Conservation (phyloP, 2,329 filamentous ascomycete species). For the Xylariaceae sp. region DNA sequence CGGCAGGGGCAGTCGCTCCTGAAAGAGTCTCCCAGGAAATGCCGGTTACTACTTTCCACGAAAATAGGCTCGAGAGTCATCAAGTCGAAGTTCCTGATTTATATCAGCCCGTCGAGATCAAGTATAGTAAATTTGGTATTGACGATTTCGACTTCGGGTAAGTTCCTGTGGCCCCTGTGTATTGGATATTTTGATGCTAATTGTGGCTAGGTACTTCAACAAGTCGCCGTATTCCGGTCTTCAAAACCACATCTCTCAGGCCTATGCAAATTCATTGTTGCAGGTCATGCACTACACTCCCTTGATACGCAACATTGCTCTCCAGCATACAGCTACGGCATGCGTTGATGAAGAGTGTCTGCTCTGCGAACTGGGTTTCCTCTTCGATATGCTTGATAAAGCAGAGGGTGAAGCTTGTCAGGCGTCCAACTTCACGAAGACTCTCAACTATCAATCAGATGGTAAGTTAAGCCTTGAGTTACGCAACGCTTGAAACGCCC, state of each 20-base stretch:
- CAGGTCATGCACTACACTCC: conserved; percentile 91
- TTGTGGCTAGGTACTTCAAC: conserved; percentile 72
- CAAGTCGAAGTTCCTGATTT: conserved; percentile 79
- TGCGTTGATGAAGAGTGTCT: conserved; percentile 81
- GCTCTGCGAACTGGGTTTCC: conserved; percentile 87
- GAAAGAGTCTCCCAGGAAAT: conserved; percentile 51
- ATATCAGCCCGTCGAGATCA: conserved; percentile 94
- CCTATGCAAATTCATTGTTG: conserved; percentile 87
- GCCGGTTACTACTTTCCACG: conserved; percentile 58
- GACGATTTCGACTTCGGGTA: conserved; percentile 97
- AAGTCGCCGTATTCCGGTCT: conserved; percentile 85
- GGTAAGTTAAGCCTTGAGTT: conserved; percentile 42
- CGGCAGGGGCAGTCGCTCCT: conserved; percentile 36
- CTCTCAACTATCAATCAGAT: conserved; percentile 77
- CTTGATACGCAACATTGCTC: conserved; percentile 75
- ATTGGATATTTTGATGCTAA: not conserved
- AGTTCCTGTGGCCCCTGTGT: conserved; percentile 28
- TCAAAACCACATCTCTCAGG: conserved; percentile 95
- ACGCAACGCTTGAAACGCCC: not conserved
- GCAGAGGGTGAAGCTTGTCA: conserved; percentile 91
- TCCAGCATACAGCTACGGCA: conserved; percentile 81
- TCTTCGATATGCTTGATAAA: conserved; percentile 98
- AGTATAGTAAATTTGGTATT: conserved; percentile 98
- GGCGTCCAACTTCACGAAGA: conserved; percentile 89
- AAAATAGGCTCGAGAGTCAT: conserved; percentile 64